phyloP scores from a whole-genome alignment of 805 yeast genomes.

The Starmerella vaccinii region DNA sequence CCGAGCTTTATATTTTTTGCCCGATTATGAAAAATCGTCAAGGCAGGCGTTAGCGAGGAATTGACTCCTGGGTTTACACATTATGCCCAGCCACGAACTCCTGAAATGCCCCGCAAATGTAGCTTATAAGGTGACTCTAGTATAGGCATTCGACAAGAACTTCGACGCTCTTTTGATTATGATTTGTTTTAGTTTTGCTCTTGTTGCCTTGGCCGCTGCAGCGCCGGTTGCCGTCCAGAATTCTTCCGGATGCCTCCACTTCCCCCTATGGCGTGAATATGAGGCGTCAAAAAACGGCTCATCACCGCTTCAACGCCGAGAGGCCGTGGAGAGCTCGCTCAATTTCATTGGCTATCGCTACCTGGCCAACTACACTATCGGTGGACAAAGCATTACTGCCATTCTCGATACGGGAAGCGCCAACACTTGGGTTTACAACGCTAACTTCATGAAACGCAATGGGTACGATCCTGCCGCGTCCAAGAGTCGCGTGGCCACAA shows the following conservation, averaged over 20 bases:
- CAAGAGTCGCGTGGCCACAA: constrained; percentile 15
- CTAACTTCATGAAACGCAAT: constrained; percentile 17
- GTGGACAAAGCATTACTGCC: constrained; percentile 41
- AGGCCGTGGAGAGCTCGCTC: background rate
- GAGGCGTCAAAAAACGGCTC: background rate
- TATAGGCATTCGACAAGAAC: too few relatives aligned
- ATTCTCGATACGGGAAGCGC: constrained; percentile 62
- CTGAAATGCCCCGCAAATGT: background rate
- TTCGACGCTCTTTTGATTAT: background rate
- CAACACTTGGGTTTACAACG: constrained; percentile 50
- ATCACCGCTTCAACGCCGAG: background rate
- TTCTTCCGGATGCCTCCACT: background rate
- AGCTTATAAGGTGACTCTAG: too few relatives aligned
- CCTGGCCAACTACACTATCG: constrained; percentile 26
- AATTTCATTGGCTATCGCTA: background rate
- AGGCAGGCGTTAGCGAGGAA: background rate
- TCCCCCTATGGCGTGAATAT: background rate
- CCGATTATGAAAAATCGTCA: background rate
- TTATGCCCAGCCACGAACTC: background rate
- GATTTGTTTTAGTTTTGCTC: background rate
- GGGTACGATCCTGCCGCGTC: constrained; percentile 23
- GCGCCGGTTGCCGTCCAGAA: background rate
- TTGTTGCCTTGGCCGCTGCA: background rate
- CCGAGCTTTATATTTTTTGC: background rate
- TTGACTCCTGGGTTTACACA: background rate